These are phyloP conservation scores for Melaleuca alternifolia DNA, from an alignment of 345 rosid genomes.

Conservation along the genomic window DNA sequence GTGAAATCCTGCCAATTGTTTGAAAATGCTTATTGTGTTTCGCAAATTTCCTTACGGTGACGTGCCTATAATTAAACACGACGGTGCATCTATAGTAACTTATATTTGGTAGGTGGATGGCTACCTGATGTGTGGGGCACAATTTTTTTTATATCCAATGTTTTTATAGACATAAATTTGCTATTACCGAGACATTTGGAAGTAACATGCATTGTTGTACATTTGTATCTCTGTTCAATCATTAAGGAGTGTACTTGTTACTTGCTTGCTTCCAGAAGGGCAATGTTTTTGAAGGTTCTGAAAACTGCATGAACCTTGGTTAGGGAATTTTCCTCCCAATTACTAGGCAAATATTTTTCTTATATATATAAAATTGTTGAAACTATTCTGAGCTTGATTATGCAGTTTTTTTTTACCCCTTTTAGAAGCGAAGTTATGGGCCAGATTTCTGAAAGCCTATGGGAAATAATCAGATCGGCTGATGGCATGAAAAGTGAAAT, in stretches of 20 bases:
- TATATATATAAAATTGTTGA: not conserved
- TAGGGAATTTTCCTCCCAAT: not conserved
- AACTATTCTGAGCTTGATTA: not conserved
- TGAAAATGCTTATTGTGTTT: not conserved
- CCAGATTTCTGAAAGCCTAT: slow-evolving; percentile 68
- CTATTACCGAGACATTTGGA: not conserved
- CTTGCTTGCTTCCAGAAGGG: not conserved
- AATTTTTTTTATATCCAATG: not conserved
- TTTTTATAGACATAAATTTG: not conserved
- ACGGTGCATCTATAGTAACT: not conserved
- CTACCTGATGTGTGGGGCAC: not conserved
- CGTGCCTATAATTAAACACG: not conserved
- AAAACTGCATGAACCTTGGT: not conserved
- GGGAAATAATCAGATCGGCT: slow-evolving; percentile 73
- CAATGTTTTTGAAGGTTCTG: not conserved
- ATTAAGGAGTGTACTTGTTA: not conserved
- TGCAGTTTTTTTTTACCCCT: not conserved
- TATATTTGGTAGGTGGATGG: not conserved
- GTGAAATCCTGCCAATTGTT: not conserved
- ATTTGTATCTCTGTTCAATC: not conserved
- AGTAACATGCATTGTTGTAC: not conserved
- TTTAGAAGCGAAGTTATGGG: slow-evolving; percentile 48
- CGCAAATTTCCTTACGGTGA: not conserved
- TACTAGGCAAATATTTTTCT: not conserved
- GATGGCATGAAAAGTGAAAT: slow-evolving; percentile 76